Conservation (phyloP, 164 flowering plant genomes). For the Hamamelis virginiana region DNA sequence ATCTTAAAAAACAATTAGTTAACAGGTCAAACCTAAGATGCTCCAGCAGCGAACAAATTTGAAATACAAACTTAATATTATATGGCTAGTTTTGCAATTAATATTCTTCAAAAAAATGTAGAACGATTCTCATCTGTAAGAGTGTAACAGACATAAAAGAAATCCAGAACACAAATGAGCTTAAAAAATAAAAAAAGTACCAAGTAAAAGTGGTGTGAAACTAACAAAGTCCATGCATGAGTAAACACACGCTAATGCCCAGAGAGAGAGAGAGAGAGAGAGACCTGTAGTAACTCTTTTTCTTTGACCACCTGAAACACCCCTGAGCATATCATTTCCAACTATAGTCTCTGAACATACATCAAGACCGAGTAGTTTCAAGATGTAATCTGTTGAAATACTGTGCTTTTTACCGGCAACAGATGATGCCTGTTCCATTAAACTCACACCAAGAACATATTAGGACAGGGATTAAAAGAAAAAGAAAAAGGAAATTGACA, state of each 20-base stretch:
- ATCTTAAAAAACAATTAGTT: too few relatives aligned
- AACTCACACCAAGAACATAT: background rate
- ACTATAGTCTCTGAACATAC: constrained; percentile 77
- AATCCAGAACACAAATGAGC: background rate
- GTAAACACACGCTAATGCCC: background rate
- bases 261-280: constrained; percentile 14
- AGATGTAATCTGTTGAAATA: constrained; percentile 73
- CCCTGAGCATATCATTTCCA: constrained; percentile 89
- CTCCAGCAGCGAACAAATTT: too few relatives aligned
- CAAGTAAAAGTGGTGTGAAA: too few relatives aligned
- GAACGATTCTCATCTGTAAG: background rate
- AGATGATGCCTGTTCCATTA: constrained; percentile 63
- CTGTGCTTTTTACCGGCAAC: constrained; percentile 63
- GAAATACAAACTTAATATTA: too few relatives aligned
- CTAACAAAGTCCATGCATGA: too few relatives aligned
- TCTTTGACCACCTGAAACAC: constrained; percentile 91
- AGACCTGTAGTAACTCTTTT: constrained; percentile 92
- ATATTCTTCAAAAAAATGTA: background rate
- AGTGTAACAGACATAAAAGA: background rate
- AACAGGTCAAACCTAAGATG: too few relatives aligned
- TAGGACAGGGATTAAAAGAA: background rate
- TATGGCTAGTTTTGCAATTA: too few relatives aligned
- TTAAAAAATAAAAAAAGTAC: too few relatives aligned
- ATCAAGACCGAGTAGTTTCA: constrained; percentile 92
- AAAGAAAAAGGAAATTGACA: background rate